A percentile compares a stretch with the other conserved stretches of the same genome.
Evolutionary conservation across 768 basidiomycete species (phyloP).

Genomic region (Sarcomyxa edulis): DNA sequence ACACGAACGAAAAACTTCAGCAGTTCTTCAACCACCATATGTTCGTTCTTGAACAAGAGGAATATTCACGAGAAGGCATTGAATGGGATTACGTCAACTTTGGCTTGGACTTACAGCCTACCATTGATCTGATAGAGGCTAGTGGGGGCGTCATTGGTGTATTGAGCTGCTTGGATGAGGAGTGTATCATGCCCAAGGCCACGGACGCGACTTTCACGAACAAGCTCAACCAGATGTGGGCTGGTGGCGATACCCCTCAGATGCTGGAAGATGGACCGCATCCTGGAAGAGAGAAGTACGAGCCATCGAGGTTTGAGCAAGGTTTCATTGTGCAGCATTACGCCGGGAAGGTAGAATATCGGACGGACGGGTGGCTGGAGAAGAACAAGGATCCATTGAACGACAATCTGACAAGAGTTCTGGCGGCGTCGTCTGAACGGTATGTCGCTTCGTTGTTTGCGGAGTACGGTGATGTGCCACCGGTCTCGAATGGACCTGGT

Average conservation of each 20-base stretch:
- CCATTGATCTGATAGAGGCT: slow-evolving; percentile 95
- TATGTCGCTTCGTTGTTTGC: slow-evolving; percentile 82
- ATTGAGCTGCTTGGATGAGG: slow-evolving; percentile 90
- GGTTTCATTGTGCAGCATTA: slow-evolving; percentile 96
- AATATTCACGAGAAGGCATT: slow-evolving; percentile 93
- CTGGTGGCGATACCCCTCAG: slow-evolving; percentile 33
- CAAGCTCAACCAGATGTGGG: slow-evolving; percentile 84
- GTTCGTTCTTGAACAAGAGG: slow-evolving; percentile 99
- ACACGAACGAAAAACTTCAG: slow-evolving; percentile 97
- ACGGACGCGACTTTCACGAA: slow-evolving; percentile 92
- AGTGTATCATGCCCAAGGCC: slow-evolving; percentile 99
- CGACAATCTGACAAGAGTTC: slow-evolving; percentile 87
- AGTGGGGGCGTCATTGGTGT: slow-evolving; percentile 81
- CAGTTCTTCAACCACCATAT: slow-evolving; percentile 99
- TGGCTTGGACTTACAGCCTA: slow-evolving; percentile 94
- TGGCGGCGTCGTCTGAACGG: slow-evolving; percentile 76
- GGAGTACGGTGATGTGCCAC: slow-evolving; percentile 61
- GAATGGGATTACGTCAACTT: slow-evolving; percentile 99
- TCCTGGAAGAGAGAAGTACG: slow-evolving; percentile 79
- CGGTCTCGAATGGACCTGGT: slow-evolving; percentile 21
- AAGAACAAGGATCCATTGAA: slow-evolving; percentile 99
- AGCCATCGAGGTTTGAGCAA: slow-evolving; percentile 82
- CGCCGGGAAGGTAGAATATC: slow-evolving; percentile 94
- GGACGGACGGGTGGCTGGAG: slow-evolving; percentile 94
- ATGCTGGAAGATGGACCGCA: slow-evolving; percentile 56